Evolutionary conservation across 75 land plant genomes (phyloP), one percentile per base, ranked within the genome.

Genomic region (Sequoia sempervirens): DNA sequence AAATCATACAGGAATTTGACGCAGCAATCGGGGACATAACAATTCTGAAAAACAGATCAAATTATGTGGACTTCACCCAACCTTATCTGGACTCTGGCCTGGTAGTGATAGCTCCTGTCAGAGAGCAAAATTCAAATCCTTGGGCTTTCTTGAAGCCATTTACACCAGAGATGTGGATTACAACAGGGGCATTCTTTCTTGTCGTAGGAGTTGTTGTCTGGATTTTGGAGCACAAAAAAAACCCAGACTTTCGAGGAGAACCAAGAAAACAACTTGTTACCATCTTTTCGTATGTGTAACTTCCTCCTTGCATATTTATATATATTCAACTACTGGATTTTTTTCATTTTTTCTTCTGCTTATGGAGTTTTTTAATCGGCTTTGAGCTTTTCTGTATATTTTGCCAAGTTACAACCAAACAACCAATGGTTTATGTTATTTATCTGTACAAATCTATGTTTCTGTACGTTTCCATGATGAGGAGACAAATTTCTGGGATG

Each of bases 11-110:
- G 96, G 75, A 83, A 70, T 95, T 52, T 88, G 96, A 95, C 89
- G 96, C 96, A 82, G 95, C 90, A 74, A 92, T 95, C 75, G 96
- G 96, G 10, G 96, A 95, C 80, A 78, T 95, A 11, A 88, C 96
- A 1, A 95, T 93, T 84, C 86, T 87, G 2, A 95, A 92, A 80
- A 93, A 90, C 45, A 85, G 96, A 45, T 90, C 95, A 80, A 86
- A 85, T 83, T 84, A 87, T 76, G 95, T 95, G 50, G 96, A 95
- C 69, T 95, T 95, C 70, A 93, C 96, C 36, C 96, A 95, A 83
- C 95, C 96, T 76, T 93, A 84, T 78, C 82, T 87, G 83, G 93
- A 91, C 72, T 95, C 96, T 46, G 96, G 96, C 32, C 93, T 95
- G 17, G 92, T 92, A 38, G 87, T 95, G 36, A 93, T 93, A 82